A percentile compares a stretch with the other conserved stretches of the same genome.
Conservation (phyloP, 208 protist species). For the Wallacemonas sp. region DNA sequence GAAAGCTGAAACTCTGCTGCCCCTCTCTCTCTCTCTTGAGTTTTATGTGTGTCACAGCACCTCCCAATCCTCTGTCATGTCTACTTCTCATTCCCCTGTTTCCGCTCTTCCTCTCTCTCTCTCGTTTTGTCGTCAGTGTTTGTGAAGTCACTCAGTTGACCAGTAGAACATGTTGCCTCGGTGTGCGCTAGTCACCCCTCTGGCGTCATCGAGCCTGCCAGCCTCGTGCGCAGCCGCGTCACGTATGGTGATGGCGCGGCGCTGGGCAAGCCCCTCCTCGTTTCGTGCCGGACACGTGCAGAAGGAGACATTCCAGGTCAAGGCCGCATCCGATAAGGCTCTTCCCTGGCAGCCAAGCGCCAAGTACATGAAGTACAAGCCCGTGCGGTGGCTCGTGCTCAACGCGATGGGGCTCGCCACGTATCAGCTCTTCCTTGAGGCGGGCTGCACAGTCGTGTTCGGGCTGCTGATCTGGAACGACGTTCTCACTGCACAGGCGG, state of each 20-base stretch:
- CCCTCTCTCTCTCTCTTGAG: constrained; percentile 3
- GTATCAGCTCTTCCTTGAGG: constrained; percentile 71
- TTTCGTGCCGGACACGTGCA: constrained; percentile 9
- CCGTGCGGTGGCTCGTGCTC: constrained; percentile 47
- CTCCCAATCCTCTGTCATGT: no score
- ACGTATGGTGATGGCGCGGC: not conserved
- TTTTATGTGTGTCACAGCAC: no score
- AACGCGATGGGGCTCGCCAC: constrained; percentile 62
- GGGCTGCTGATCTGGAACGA: constrained; percentile 36
- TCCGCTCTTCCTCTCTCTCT: constrained; percentile 7
- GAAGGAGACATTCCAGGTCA: not conserved
- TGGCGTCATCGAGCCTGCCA: not conserved
- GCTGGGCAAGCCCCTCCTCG: constrained; percentile 1
- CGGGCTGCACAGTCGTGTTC: constrained; percentile 39
- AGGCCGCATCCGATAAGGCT: not conserved
- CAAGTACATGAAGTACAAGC: constrained; percentile 36
- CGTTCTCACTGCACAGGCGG: constrained; percentile 27
- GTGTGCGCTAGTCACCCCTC: not conserved
- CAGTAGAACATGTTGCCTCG: not conserved
- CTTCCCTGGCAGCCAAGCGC: constrained; percentile 39
- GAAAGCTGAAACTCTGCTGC: not conserved
- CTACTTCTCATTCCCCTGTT: not conserved
- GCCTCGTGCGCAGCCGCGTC: no score
- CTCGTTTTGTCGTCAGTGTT: not conserved
- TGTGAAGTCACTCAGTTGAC: no score